Percentiles rank a stretch among this genome's conserved stretches.
Evolutionary conservation across 1,284 basidiomycete species (phyloP).

Genomic region (Pyrrhoderma lamaoense): DNA sequence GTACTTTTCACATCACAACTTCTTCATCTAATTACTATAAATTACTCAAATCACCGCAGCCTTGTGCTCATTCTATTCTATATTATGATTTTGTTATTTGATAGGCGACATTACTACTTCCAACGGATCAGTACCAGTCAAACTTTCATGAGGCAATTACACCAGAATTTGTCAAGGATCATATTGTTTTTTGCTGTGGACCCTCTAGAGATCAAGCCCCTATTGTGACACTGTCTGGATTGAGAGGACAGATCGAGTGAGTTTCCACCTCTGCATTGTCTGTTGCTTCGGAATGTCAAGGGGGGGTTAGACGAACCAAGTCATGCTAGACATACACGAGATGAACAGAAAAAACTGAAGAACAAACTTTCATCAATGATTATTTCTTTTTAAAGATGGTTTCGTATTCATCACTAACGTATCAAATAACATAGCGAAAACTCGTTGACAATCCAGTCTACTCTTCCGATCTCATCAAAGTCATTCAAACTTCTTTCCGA

Average conservation of each 20-base stretch:
- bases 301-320: too few species aligned
- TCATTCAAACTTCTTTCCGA: constrained; percentile 52
- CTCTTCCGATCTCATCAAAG: constrained; percentile 55
- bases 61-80: neutral
- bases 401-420: constrained; percentile 17
- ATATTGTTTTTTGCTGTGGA: constrained; percentile 58
- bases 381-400: neutral
- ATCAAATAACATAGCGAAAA: constrained; percentile 10
- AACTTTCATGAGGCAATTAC: constrained; percentile 49
- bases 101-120: constrained; percentile 74
- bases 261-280: neutral
- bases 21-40: too few species aligned
- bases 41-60: too few species aligned
- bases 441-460: constrained; percentile 43
- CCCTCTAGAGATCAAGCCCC: constrained; percentile 38
- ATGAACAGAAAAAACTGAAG: neutral
- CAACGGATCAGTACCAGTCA: constrained; percentile 42
- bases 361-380: neutral
- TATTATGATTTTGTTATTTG: constrained; percentile 11
- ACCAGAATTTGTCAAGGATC: constrained; percentile 71
- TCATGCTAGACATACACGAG: neutral
- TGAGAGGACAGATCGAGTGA: constrained; percentile 55
- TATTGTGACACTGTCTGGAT: constrained; percentile 73
- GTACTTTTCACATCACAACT: too few species aligned
- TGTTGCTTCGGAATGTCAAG: too few species aligned